Conservation (phyloP, 2,329 filamentous ascomycete species). For the Fusarium sp. region DNA sequence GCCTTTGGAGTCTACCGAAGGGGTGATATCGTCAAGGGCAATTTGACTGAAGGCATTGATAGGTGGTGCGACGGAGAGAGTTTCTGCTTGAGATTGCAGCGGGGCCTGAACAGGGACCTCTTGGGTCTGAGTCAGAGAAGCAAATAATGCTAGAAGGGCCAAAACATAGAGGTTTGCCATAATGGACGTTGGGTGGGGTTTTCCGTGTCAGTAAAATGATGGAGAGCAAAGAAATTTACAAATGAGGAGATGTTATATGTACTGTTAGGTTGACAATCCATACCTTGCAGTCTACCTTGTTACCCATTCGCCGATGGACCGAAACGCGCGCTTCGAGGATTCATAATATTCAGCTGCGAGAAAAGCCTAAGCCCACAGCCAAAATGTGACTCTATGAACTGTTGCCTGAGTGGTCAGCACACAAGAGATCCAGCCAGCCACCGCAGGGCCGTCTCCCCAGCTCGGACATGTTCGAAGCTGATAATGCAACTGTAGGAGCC, state of each 20-base stretch:
- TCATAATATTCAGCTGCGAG: neutral
- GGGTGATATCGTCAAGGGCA: neutral
- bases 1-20: neutral
- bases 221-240: neutral
- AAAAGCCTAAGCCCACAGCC: no score
- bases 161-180: neutral
- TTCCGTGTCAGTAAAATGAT: neutral
- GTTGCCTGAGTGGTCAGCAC: neutral
- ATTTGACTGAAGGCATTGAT: neutral
- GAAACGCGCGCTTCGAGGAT: no score
- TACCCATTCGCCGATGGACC: no score
- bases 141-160: neutral
- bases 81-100: neutral
- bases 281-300: no score
- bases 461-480: neutral
- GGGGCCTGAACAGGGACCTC: neutral
- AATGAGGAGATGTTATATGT: neutral
- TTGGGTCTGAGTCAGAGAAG: neutral
- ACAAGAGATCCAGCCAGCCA: neutral
- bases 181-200: fast-evolving
- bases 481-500: neutral
- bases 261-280: no score
- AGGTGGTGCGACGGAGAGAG: neutral
- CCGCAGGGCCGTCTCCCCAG: no score
- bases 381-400: neutral